A percentile compares a stretch with the other conserved stretches of the same genome.
Conservation (phyloP, 2,329 filamentous ascomycete species). For the Teratosphaeria destructans region DNA sequence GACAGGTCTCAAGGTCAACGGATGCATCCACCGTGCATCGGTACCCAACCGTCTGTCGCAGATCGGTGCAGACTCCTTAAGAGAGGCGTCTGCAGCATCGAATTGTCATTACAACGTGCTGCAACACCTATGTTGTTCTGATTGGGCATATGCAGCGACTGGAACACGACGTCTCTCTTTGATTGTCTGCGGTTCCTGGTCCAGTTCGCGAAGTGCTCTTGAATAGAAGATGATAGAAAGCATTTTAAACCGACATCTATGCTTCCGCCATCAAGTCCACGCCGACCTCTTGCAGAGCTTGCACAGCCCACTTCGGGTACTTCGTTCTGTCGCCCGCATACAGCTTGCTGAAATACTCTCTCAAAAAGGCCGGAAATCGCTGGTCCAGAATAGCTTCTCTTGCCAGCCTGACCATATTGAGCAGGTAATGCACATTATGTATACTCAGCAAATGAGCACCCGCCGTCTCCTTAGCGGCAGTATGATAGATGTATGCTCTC, state of each 20-base stretch:
- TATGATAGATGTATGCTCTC: conserved; percentile 80
- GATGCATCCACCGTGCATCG: too few species aligned
- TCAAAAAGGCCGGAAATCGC: conserved; percentile 66
- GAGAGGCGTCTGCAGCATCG: too few species aligned
- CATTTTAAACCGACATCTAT: neutral
- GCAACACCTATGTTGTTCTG: neutral
- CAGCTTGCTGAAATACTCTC: conserved; percentile 63
- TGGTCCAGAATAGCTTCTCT: conserved; percentile 47
- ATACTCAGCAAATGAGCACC: conserved; percentile 79
- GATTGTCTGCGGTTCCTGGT: neutral
- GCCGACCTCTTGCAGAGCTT: conserved; percentile 66
- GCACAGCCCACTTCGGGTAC: conserved; percentile 77
- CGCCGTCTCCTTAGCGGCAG: conserved; percentile 87
- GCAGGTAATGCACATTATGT: conserved; percentile 90
- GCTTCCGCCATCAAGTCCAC: conserved; percentile 44
- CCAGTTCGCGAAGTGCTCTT: neutral
- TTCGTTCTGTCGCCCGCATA: conserved; percentile 53
- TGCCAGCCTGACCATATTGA: conserved; percentile 68
- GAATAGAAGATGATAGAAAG: neutral
- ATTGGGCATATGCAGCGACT: neutral
- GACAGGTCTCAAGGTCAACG: too few species aligned
- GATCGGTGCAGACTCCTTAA: neutral
- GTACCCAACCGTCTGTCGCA: neutral
- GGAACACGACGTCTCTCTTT: neutral
- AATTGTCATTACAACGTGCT: too few species aligned